Conservation (phyloP, 192 early-diverging fungal species). For the Coemansia sp. region DNA sequence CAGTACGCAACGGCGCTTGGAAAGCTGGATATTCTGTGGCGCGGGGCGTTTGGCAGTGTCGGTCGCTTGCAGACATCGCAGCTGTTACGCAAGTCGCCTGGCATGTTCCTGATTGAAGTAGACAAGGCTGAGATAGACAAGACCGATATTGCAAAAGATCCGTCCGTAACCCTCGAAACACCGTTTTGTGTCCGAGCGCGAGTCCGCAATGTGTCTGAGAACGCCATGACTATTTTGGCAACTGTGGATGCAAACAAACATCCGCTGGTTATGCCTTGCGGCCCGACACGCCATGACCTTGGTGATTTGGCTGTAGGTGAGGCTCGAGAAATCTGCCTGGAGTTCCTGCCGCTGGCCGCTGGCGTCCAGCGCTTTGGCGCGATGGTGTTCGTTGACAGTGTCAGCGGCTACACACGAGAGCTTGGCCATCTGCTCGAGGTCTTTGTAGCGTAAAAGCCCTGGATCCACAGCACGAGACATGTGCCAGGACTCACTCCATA, state of each 20-base stretch:
- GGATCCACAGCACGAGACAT: no score
- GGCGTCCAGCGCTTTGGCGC: conserved; percentile 87
- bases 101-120: conserved; percentile 52
- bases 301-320: conserved; percentile 64
- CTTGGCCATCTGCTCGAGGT: conserved; percentile 77
- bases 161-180: conserved; percentile 17
- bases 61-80: conserved; percentile 93
- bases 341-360: conserved; percentile 79
- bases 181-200: conserved; percentile 36
- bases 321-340: conserved; percentile 63
- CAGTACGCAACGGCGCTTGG: conserved; percentile 81
- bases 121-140: conserved; percentile 17
- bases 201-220: conserved; percentile 49
- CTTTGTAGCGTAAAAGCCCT: conserved; percentile 45
- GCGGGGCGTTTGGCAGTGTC: conserved; percentile 81
- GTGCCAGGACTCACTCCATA: no score
- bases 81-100: conserved; percentile 77
- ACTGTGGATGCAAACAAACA: conserved; percentile 23
- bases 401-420: conserved; percentile 74
- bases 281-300: conserved; percentile 46
- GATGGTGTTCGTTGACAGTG: conserved; percentile 67
- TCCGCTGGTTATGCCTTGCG: conserved; percentile 40
- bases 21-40: conserved; percentile 95
- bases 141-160: background rate
- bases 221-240: conserved; percentile 26